Evolutionary conservation across 2,329 filamentous ascomycete genomes (phyloP).

Genomic region (Pyrenophora tritici-repentis): DNA sequence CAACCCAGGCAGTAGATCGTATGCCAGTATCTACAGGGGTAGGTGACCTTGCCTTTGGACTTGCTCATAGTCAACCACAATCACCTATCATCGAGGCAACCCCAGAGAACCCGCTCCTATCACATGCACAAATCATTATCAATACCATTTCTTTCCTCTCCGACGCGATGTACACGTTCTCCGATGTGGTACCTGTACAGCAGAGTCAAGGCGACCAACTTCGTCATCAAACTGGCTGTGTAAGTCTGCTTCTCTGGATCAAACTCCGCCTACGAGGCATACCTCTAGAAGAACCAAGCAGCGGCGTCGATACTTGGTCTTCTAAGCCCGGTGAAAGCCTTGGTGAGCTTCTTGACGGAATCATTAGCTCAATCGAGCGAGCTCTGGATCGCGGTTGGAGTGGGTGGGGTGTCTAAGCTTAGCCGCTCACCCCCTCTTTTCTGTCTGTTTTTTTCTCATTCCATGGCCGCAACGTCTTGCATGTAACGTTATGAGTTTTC

Average conservation of each 20-base stretch:
- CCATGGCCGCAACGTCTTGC: not conserved
- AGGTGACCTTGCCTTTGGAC: not conserved
- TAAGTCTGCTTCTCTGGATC: conserved; percentile 39
- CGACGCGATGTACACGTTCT: conserved; percentile 24
- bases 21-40: not conserved
- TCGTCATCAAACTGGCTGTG: conserved; percentile 37
- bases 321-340: conserved; percentile 25
- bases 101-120: conserved; percentile 14
- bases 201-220: conserved; percentile 27
- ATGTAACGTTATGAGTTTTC: not conserved
- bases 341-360: conserved; percentile 39
- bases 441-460: not conserved
- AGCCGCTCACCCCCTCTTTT: not conserved
- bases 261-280: conserved; percentile 36
- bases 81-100: conserved; percentile 22
- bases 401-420: conserved; percentile 35
- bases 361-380: conserved; percentile 36
- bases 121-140: conserved; percentile 26
- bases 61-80: conserved; percentile 5
- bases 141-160: conserved; percentile 34
- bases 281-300: conserved; percentile 20
- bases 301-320: conserved; percentile 13
- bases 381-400: conserved; percentile 37
- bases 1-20: not conserved
- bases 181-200: conserved; percentile 13